Conservation (phyloP, 164 flowering plant species). For the Taxillus chinensis region DNA sequence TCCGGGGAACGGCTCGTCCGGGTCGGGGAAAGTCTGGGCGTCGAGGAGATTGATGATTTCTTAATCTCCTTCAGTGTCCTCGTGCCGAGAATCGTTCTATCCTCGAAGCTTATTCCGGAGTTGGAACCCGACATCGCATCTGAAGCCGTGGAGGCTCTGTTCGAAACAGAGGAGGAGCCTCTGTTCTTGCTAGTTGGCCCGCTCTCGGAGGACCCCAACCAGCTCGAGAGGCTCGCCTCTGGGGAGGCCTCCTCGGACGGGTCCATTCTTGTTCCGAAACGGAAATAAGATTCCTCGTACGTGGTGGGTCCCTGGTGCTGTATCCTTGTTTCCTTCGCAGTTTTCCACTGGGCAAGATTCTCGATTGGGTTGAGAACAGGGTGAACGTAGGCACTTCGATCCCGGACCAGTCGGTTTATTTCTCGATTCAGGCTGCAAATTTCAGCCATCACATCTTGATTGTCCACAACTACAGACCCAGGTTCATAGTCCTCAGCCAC, state of each 20-base stretch:
- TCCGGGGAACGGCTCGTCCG: constrained; percentile 47
- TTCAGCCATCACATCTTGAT: too few species aligned
- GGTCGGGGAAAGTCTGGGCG: constrained; percentile 68
- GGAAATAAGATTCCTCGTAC: too few species aligned
- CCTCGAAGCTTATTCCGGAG: constrained; percentile 33
- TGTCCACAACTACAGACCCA: not conserved
- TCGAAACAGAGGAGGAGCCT: constrained; percentile 5
- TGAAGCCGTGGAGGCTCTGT: not conserved
- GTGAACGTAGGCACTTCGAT: constrained; percentile 51
- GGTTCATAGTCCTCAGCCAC: constrained; percentile 19
- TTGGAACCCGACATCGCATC: too few species aligned
- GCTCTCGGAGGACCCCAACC: constrained; percentile 43
- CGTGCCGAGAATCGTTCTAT: constrained; percentile 82
- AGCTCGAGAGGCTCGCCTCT: constrained; percentile 63
- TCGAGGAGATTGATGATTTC: constrained; percentile 41
- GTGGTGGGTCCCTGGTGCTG: not conserved
- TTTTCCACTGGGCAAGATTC: constrained; percentile 83
- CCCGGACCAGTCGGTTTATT: constrained; percentile 33
- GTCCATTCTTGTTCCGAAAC: too few species aligned
- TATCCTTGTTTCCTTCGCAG: constrained; percentile 47
- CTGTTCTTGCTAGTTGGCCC: constrained; percentile 23
- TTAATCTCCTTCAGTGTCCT: constrained; percentile 69
- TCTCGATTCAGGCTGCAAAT: constrained; percentile 2
- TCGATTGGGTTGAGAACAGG: constrained; percentile 81
- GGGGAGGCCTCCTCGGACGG: too few species aligned